Evolutionary conservation across 306 rosid genomes (phyloP), one percentile per base, ranked within the genome.

Genomic region (Benincasa hispida): DNA sequence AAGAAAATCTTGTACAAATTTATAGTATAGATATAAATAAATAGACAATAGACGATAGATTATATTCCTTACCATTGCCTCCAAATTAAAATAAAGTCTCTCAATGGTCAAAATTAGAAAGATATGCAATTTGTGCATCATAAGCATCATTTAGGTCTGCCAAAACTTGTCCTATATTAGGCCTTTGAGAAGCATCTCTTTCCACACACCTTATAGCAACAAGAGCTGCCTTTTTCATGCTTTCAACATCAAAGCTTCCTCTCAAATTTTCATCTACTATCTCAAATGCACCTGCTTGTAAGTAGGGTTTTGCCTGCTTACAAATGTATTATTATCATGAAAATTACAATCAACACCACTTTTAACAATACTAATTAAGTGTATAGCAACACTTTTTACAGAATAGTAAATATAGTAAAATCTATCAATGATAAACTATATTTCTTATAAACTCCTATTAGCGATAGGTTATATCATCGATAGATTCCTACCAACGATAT

Each of bases 261-360:
- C 77, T 78, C 60, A 93, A 70, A 79, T 85, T 87, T 21, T 87
- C 92, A 78, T 93, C 98, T 76, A 91, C 97, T 24, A 91, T 86
- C 84, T 93, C 94, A 53, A 75, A 90, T 58, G 91, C 96, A 42
- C 91, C 94, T n/a, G 97, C 98, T 77, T 93, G 98, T 57, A 93
- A 87, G 85, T 91, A 87, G 0, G 98, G 98, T 79, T 89, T 93
- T 74, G 98, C 98, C 98, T 93, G 89, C 85, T 81, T 45, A 5
- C 17, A 45, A 12, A 45, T 45, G 51, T 45, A 45, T 45, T 45
- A 39, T 39, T 9, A 39, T 9, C 9, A 6, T 34, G 37, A 34
- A 34, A 34, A 3, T 3, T 3, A 34, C 37, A 34, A n/a, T n/a
- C n/a, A n/a, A n/a, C n/a, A n/a, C n/a, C n/a, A n/a, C n/a, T n/a